A percentile compares a stretch with the other conserved stretches of the same genome.
These are phyloP conservation scores for Posidonia oceanica DNA, from an alignment of 116 monocot genomes.

Conservation along the genomic window DNA sequence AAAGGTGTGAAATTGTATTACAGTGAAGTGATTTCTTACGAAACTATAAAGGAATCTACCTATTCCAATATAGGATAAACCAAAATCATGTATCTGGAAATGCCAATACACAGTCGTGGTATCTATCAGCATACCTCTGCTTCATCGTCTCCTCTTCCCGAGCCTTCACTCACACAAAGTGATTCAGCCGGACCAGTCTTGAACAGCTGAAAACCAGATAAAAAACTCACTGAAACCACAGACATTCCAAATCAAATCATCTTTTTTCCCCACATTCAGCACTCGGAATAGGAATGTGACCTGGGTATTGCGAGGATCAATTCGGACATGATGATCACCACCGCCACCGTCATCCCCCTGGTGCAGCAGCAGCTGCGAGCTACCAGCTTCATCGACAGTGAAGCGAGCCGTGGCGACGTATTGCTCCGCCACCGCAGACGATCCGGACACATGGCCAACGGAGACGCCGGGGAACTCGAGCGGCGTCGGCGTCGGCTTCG, in stretches of 20 bases:
- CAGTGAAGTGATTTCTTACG: too few species aligned
- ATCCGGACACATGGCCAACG: conserved; percentile 9
- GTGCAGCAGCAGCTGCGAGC: conserved; percentile 3
- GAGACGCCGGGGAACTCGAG: conserved; percentile 12
- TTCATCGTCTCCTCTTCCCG: background rate
- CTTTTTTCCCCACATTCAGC: background rate
- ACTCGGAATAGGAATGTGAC: background rate
- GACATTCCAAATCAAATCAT: background rate
- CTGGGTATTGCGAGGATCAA: conserved; percentile 8
- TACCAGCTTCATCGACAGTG: conserved; percentile 3
- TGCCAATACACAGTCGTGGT: too few species aligned
- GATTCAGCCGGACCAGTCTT: conserved; percentile 4
- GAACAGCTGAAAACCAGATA: conserved; percentile 15
- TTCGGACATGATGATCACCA: background rate
- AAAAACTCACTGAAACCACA: background rate
- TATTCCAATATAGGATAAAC: too few species aligned
- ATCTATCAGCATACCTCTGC: conserved; percentile 10
- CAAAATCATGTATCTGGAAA: too few species aligned
- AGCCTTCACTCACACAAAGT: conserved; percentile 9
- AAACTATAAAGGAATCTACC: too few species aligned
- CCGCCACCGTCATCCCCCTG: conserved; percentile 1
- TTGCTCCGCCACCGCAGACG: background rate
- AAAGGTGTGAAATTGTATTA: too few species aligned
- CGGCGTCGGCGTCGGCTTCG: background rate
- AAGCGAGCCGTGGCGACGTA: conserved; percentile 13